A percentile compares a stretch with the other conserved stretches of the same genome.
Conservation (phyloP, 768 basidiomycete genomes). For the Naganishia antarctica region DNA sequence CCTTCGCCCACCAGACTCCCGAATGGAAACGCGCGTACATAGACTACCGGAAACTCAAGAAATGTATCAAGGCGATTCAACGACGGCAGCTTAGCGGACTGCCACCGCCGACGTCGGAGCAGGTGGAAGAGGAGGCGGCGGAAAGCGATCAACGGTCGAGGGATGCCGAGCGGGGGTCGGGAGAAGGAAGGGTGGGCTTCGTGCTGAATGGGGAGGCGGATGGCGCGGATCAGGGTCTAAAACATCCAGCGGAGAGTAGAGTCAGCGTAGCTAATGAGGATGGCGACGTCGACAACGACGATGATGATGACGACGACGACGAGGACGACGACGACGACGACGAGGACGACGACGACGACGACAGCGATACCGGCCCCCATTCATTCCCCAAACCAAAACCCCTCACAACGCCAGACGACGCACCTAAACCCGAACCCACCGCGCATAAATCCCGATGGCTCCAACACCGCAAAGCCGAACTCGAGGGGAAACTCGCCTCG, state of each 20-base stretch:
- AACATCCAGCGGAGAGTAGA: too few relatives aligned
- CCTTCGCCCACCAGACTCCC: conserved; percentile 31
- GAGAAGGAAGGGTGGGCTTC: background rate
- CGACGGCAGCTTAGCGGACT: conserved; percentile 32
- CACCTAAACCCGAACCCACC: too few relatives aligned
- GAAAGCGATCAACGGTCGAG: conserved; percentile 69
- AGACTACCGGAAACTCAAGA: conserved; percentile 48
- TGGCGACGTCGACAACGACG: background rate
- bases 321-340: background rate
- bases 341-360: conserved; percentile 21
- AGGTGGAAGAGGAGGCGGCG: conserved; percentile 61
- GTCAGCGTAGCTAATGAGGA: too few relatives aligned
- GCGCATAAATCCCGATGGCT: conserved; percentile 9
- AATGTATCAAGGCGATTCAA: conserved; percentile 44
- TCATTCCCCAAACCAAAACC: background rate
- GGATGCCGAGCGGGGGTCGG: background rate
- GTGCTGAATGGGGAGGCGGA: too few relatives aligned
- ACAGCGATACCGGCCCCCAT: background rate
- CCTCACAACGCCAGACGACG: background rate
- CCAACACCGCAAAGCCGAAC: too few relatives aligned
- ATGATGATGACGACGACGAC: background rate
- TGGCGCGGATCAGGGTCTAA: too few relatives aligned
- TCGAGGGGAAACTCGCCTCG: too few relatives aligned
- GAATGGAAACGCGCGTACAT: conserved; percentile 50
- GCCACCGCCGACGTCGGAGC: background rate